Conservation (phyloP, 345 rosid genomes). For the Isatis tinctoria region DNA sequence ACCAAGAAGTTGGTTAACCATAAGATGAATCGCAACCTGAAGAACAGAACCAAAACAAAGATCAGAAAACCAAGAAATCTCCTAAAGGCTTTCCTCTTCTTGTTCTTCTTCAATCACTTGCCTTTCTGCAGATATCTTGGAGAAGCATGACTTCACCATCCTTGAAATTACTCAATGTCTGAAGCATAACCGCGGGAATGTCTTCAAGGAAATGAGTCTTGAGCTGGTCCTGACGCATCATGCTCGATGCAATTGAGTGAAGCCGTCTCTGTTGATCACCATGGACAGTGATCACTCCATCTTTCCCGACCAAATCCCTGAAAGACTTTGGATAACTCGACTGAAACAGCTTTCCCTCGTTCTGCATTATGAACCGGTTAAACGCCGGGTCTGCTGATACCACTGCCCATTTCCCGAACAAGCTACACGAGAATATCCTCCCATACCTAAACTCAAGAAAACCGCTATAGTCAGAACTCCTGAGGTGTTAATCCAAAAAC, state of each 20-base stretch:
- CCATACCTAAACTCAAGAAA: slow-evolving; percentile 46
- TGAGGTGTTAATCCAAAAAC: not conserved
- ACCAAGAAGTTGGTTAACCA: slow-evolving; percentile 80
- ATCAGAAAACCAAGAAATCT: not conserved
- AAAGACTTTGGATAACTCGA: slow-evolving; percentile 89
- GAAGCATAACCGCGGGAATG: slow-evolving; percentile 57
- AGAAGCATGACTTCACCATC: slow-evolving; percentile 53
- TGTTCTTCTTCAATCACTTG: slow-evolving; percentile 14
- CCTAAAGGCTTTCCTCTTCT: not conserved
- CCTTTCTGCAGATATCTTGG: slow-evolving; percentile 87
- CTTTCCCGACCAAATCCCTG: slow-evolving; percentile 76
- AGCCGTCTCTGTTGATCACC: slow-evolving; percentile 77
- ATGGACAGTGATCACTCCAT: slow-evolving; percentile 74
- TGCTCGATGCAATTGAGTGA: slow-evolving; percentile 70
- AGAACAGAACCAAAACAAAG: not conserved
- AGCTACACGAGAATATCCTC: slow-evolving; percentile 71
- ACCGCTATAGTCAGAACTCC: not conserved
- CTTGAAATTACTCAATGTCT: slow-evolving; percentile 37
- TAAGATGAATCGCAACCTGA: slow-evolving; percentile 78
- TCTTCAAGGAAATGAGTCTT: slow-evolving; percentile 59
- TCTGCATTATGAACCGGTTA: slow-evolving; percentile 69
- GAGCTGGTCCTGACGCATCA: slow-evolving; percentile 78
- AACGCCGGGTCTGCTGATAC: slow-evolving; percentile 71
- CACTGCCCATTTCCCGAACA: slow-evolving; percentile 71
- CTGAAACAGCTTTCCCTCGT: slow-evolving; percentile 75